A percentile compares a stretch with the other conserved stretches of the same genome.
Evolutionary conservation across 768 basidiomycete genomes (phyloP).

Genomic region (Suillus subluteus): DNA sequence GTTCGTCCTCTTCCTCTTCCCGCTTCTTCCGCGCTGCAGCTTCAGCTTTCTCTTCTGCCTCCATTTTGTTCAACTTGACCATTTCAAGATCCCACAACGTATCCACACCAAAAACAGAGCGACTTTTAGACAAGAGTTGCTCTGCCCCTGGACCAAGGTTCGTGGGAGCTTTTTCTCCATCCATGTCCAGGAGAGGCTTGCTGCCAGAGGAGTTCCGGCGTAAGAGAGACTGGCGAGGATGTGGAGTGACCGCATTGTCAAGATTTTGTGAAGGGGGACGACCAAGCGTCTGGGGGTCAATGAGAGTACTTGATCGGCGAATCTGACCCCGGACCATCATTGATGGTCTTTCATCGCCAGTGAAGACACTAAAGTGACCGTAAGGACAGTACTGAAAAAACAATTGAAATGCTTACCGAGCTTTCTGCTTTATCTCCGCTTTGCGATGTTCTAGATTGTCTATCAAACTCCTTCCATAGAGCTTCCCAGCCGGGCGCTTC

Average conservation of each 20-base stretch:
- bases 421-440: conserved; percentile 77
- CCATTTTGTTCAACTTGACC: conserved; percentile 76
- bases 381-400: conserved; percentile 1
- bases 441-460: conserved; percentile 88
- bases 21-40: conserved; percentile 51
- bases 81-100: conserved; percentile 92
- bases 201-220: conserved; percentile 55
- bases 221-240: conserved; percentile 35
- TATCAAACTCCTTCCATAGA: conserved; percentile 88
- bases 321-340: conserved; percentile 83
- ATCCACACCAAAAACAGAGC: conserved; percentile 93
- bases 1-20: conserved; percentile 50
- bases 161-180: conserved; percentile 39
- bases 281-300: conserved; percentile 68
- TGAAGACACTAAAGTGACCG: conserved; percentile 66
- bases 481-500: conserved; percentile 72
- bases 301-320: conserved; percentile 66
- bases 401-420: conserved; percentile 59
- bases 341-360: conserved; percentile 84
- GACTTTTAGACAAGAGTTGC: conserved; percentile 46
- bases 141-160: conserved; percentile 36
- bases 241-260: conserved; percentile 43
- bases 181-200: conserved; percentile 72
- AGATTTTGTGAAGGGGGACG: conserved; percentile 51
- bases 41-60: conserved; percentile 65